Base-by-base conservation (phyloP, 768 basidiomycete species). In the Heimioporus sp. region DNA sequence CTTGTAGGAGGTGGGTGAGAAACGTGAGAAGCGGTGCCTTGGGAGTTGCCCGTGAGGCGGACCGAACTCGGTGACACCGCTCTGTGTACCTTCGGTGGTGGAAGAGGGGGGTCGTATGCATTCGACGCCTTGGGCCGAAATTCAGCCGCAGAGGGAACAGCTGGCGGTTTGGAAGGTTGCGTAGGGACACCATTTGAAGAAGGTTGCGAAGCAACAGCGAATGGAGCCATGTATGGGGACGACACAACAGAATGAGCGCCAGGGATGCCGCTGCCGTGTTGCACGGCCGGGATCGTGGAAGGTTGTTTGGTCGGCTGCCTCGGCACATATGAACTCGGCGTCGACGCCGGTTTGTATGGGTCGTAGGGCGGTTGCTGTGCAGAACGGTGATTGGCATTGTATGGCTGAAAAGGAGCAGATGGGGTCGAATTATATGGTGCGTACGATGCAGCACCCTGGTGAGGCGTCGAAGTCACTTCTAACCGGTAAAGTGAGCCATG, bases 71-170 rank as follows among this genome's bases (percentile, higher is more conserved):
- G 65, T 17, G 68, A 70, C 5, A 53, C 28, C 8, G 61, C 56
- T 37, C 65, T 63, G 31, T 59, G 58, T 43, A 68, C 67, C 52
- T 72, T 78, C 16, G 73, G 67, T 1, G 82, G 75, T 36, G 80
- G 80, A 52, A 90, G 79, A 31, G 88, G 87, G 3, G 88, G 88
- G 58, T 90, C 88, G 59, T 89, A 90, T 2, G 87, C 88, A 57
- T 89, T 87, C 13, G 73, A 75, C 32, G 81, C 67, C 69, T 82
- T 87, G 20, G 85, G 85, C 45, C 87, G 77, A 53, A 73, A 81
- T n/a, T 84, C 60, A 28, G 76, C 65, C 2, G 77, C 68, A 3
- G 76, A 67, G 16, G 75, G 72, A 6, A 67, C 55, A 4, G 75
- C 70, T 28, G 74, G 62, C 2, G 48, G 52, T 39, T 63, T 58